These are phyloP conservation scores for Cadophora gregata DNA, from an alignment of 2,329 filamentous ascomycete species.

Conservation along the genomic window DNA sequence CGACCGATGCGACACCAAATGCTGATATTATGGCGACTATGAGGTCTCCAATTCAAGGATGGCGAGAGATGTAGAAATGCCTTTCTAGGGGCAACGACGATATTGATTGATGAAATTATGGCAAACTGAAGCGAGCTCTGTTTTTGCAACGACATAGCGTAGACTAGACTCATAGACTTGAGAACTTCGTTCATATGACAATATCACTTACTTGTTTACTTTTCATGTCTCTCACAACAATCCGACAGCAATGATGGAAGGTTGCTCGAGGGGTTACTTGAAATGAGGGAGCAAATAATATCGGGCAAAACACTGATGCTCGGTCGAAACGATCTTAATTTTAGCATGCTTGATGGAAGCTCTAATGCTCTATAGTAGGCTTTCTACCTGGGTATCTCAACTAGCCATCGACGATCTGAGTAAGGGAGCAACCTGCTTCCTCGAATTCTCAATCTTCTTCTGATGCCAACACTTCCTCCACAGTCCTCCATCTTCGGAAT, in stretches of 20 bases:
- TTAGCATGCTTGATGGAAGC: constrained; percentile 40
- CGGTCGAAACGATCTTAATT: not conserved
- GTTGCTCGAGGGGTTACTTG: too few species aligned
- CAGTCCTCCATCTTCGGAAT: constrained; percentile 48
- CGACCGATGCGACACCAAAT: not conserved
- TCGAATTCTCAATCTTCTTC: constrained; percentile 62
- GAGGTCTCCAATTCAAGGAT: not conserved
- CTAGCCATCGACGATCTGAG: constrained; percentile 53
- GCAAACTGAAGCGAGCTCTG: not conserved
- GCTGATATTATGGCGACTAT: not conserved
- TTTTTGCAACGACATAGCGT: not conserved
- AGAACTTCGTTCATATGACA: not conserved
- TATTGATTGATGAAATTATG: constrained; percentile 5
- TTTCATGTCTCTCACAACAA: not conserved
- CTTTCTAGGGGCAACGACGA: not conserved
- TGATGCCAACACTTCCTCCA: constrained; percentile 72
- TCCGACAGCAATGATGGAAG: too few species aligned
- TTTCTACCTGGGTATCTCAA: constrained; percentile 13
- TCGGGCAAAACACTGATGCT: not conserved
- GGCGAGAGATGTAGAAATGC: not conserved
- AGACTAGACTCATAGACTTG: constrained; percentile 14
- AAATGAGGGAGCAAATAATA: too few species aligned
- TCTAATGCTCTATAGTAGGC: constrained; percentile 6
- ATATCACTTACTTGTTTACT: not conserved
- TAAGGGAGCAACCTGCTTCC: constrained; percentile 74